These are phyloP conservation scores for Borovskyia barvae DNA, from an alignment of 208 protist genomes.

Conservation along the genomic window DNA sequence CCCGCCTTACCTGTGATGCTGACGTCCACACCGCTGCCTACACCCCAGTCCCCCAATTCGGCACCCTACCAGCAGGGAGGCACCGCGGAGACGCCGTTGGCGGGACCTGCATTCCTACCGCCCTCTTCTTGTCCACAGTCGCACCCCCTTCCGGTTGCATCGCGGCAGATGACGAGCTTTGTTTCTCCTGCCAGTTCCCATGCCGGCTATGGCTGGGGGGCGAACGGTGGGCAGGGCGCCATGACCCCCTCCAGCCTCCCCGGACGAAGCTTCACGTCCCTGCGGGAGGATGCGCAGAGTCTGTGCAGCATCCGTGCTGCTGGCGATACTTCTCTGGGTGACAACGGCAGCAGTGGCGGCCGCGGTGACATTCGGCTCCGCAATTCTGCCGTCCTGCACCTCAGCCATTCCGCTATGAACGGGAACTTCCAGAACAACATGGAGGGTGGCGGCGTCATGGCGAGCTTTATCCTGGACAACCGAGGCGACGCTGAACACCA, in stretches of 20 bases:
- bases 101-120: no score
- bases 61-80: no score
- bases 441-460: constrained; percentile 28
- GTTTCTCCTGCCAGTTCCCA: constrained; percentile 17
- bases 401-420: constrained; percentile 25
- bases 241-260: background rate
- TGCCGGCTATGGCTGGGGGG: background rate
- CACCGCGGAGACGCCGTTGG: no score
- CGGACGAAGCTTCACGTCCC: constrained; percentile 1
- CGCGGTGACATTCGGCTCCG: constrained; percentile 7
- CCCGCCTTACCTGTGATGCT: no score
- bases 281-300: constrained; percentile 24
- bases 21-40: no score
- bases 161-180: constrained; percentile 10
- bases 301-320: constrained; percentile 12
- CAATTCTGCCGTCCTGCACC: constrained; percentile 26
- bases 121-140: no score
- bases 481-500: background rate
- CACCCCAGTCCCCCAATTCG: no score
- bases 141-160: background rate
- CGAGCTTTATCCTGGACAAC: constrained; percentile 28
- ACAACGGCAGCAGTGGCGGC: background rate
- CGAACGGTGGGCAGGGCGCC: background rate
- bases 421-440: constrained; percentile 16
- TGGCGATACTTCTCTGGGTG: constrained; percentile 8